Percentiles rank a stretch among this genome's conserved stretches.
These are phyloP conservation scores for Naganishia friedmannii DNA, from an alignment of 768 basidiomycete species.

Conservation along the genomic window DNA sequence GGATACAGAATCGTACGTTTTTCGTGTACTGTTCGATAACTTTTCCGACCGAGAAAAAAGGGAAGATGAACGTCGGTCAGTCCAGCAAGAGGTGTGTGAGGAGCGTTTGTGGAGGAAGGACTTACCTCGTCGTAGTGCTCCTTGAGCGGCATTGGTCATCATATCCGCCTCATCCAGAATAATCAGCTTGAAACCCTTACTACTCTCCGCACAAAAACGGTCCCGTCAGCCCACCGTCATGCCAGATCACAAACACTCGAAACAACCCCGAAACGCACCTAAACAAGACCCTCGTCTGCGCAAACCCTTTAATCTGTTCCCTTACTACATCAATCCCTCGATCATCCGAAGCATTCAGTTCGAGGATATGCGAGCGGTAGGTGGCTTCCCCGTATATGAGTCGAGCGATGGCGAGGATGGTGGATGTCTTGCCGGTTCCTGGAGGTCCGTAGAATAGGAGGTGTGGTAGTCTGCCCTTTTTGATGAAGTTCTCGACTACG, in stretches of 20 bases:
- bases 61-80: not conserved
- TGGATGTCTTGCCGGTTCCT: slow-evolving; percentile 94
- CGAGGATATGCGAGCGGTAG: slow-evolving; percentile 87
- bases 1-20: slow-evolving; percentile 98
- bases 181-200: slow-evolving; percentile 95
- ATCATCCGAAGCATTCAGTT: slow-evolving; percentile 97
- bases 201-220: slow-evolving; percentile 52
- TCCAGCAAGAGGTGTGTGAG: not conserved
- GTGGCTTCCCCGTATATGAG: slow-evolving; percentile 78
- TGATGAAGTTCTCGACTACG: slow-evolving; percentile 91
- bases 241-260: not conserved
- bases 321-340: slow-evolving; percentile 97
- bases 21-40: slow-evolving; percentile 98
- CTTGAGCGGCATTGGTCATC: slow-evolving; percentile 98
- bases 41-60: slow-evolving; percentile 31
- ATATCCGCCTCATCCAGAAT: slow-evolving; percentile 99
- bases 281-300: slow-evolving; percentile 82
- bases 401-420: slow-evolving; percentile 90
- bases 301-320: slow-evolving; percentile 98
- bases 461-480: slow-evolving; percentile 89
- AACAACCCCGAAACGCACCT: slow-evolving; percentile 43
- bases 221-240: not conserved
- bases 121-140: slow-evolving; percentile 77
- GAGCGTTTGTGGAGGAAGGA: not conserved
- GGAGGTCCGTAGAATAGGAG: slow-evolving; percentile 96